These are phyloP conservation scores for Saturnispora hagleri DNA, from an alignment of 805 yeast genomes.

Conservation along the genomic window DNA sequence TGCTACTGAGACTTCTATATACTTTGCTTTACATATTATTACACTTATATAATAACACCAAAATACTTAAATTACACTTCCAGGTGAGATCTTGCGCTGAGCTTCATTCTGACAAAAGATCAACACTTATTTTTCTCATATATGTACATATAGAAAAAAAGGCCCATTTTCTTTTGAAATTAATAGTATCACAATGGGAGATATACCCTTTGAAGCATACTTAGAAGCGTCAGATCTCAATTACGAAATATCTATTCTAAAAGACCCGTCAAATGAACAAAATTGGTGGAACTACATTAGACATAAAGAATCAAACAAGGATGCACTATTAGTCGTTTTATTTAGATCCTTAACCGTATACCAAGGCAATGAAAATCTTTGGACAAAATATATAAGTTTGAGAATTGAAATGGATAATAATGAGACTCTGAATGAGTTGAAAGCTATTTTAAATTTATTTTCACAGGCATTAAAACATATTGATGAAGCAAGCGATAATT, in stretches of 20 bases:
- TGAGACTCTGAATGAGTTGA: neutral
- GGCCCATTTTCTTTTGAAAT: neutral
- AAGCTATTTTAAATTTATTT: slow-evolving; percentile 1
- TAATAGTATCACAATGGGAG: slow-evolving; percentile 13
- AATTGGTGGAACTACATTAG: slow-evolving; percentile 40
- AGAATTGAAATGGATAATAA: neutral
- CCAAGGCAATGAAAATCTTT: neutral
- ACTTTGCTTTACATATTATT: neutral
- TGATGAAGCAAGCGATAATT: neutral
- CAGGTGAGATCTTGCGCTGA: neutral
- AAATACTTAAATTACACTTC: neutral
- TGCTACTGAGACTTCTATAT: neutral
- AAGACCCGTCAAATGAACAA: slow-evolving; percentile 27
- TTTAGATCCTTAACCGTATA: neutral
- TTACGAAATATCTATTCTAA: slow-evolving; percentile 9
- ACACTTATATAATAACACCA: too few relatives aligned
- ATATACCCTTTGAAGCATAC: slow-evolving; percentile 30
- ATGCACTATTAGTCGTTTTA: slow-evolving; percentile 10
- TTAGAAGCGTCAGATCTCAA: neutral
- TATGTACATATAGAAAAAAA: neutral
- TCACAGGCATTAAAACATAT: neutral
- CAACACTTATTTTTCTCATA: neutral
- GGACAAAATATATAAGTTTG: slow-evolving; percentile 1
- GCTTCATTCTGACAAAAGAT: neutral
- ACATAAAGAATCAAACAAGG: slow-evolving; percentile 24